Conservation (phyloP, 2,329 filamentous ascomycete species). For the Cladobotryum mycophilum region DNA sequence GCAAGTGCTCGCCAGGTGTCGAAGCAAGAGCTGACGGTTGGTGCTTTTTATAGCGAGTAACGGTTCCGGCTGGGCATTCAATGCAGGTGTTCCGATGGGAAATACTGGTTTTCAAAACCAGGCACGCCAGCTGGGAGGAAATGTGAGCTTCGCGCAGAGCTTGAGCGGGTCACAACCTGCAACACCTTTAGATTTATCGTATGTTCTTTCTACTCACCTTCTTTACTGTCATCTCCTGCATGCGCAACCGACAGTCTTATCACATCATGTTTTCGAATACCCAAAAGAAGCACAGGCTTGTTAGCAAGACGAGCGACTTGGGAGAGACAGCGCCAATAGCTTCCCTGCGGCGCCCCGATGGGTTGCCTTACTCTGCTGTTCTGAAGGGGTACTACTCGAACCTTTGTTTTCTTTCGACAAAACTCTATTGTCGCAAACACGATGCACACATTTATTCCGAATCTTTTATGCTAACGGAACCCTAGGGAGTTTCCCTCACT, state of each 20-base stretch:
- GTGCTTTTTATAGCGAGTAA: conserved; percentile 39
- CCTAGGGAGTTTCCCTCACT: conserved; percentile 59
- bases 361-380: conserved; percentile 24
- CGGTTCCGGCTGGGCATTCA: conserved; percentile 56
- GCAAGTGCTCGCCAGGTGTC: background rate
- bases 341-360: conserved; percentile 3
- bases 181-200: conserved; percentile 59
- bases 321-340: background rate
- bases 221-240: background rate
- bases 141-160: conserved; percentile 61
- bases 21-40: conserved; percentile 12
- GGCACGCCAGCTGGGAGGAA: conserved; percentile 49
- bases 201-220: conserved; percentile 34
- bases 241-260: background rate
- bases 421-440: too few relatives aligned
- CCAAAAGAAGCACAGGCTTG: conserved; percentile 12
- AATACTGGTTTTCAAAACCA: conserved; percentile 47
- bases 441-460: too few relatives aligned
- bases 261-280: conserved; percentile 5
- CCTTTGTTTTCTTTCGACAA: background rate
- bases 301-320: conserved; percentile 12
- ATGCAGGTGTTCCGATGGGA: conserved; percentile 55
- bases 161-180: conserved; percentile 56
- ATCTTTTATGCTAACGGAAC: background rate
- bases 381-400: conserved; percentile 23